phyloP scores from a whole-genome alignment of 1,139 yeast species.

The Yarrowia galli region DNA sequence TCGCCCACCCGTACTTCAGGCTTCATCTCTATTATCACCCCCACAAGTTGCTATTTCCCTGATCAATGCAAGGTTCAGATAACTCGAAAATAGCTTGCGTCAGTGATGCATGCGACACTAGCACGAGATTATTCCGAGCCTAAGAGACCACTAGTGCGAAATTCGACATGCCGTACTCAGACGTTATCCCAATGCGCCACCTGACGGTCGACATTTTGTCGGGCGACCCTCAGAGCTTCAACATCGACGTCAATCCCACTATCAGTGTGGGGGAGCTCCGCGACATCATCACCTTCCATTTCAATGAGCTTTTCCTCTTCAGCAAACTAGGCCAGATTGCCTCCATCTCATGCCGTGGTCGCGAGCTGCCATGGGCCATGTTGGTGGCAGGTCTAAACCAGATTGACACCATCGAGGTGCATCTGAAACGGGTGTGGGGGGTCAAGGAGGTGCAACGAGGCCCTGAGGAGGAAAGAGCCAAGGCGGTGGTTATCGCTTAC shows the following conservation, averaged over 20 bases:
- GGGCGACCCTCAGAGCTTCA: constrained; percentile 25
- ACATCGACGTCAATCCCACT: constrained; percentile 5
- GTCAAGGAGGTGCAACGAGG: background rate
- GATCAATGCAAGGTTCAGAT: constrained; percentile 2
- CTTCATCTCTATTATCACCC: background rate
- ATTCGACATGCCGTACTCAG: constrained; percentile 18
- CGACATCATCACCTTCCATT: constrained; percentile 4
- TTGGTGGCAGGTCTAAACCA: constrained; percentile 27
- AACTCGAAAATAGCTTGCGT: background rate
- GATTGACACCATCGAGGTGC: constrained; percentile 20
- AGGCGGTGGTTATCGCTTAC: constrained; percentile 5
- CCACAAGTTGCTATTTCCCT: background rate
- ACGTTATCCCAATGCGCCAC: constrained; percentile 18
- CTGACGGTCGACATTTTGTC: constrained; percentile 19
- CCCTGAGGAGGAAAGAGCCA: background rate
- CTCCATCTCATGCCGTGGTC: constrained; percentile 1
- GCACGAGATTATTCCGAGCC: background rate
- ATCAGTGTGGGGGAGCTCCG: constrained; percentile 2
- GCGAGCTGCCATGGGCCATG: constrained; percentile 18
- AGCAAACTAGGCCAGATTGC: constrained; percentile 16
- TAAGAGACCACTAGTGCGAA: constrained; percentile 7
- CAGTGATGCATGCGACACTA: background rate
- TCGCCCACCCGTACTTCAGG: too few species aligned
- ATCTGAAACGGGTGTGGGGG: constrained; percentile 4
- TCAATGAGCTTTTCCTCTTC: constrained; percentile 18